Conservation (phyloP, 495 filamentous ascomycete genomes). For the Xylaria longipes region DNA sequence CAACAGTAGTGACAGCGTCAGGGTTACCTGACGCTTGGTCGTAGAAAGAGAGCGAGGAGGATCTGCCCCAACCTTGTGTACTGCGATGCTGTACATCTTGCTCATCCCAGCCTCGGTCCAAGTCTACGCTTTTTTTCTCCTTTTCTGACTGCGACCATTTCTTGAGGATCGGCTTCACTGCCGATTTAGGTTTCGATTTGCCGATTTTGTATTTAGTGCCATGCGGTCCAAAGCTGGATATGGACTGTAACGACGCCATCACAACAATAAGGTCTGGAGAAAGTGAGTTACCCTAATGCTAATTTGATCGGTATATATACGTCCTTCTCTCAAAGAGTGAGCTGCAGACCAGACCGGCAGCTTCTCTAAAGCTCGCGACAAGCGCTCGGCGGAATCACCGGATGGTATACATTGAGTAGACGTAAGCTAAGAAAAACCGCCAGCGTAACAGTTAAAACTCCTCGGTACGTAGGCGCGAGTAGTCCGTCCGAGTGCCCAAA, state of each 20-base stretch:
- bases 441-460: background rate
- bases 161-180: slow-evolving; percentile 62
- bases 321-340: slow-evolving; percentile 1
- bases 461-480: background rate
- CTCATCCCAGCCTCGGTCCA: slow-evolving; percentile 58
- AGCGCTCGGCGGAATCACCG: slow-evolving; percentile 37
- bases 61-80: slow-evolving; percentile 29
- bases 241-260: slow-evolving; percentile 48
- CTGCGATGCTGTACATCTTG: slow-evolving; percentile 37
- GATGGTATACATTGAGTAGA: slow-evolving; percentile 38
- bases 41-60: slow-evolving; percentile 18
- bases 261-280: background rate
- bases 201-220: slow-evolving; percentile 46
- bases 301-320: slow-evolving; percentile 8
- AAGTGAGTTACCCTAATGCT: slow-evolving; percentile 3
- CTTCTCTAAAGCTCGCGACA: slow-evolving; percentile 21
- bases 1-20: background rate
- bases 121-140: slow-evolving; percentile 60
- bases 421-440: background rate
- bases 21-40: background rate
- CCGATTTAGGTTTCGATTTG: slow-evolving; percentile 48
- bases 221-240: slow-evolving; percentile 37
- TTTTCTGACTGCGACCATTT: slow-evolving; percentile 59
- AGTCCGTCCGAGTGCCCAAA: background rate
- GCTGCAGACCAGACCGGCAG: background rate